phyloP scores from a whole-genome alignment of 2,329 filamentous ascomycete species.

The Hypoxylon sp. region DNA sequence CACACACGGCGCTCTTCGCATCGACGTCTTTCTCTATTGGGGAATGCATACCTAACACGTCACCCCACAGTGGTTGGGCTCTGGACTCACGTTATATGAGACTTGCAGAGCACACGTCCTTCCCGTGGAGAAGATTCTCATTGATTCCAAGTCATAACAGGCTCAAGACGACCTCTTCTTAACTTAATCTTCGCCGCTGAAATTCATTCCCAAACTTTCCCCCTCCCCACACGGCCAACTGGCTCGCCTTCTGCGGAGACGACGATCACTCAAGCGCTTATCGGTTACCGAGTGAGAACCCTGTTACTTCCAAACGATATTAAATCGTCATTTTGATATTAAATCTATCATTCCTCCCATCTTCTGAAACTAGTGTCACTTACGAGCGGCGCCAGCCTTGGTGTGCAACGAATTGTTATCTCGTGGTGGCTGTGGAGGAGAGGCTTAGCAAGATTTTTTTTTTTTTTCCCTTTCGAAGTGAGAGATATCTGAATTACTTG shows the following conservation, averaged over 20 bases:
- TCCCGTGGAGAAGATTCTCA: conserved; percentile 33
- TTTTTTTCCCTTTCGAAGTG: conserved; percentile 16
- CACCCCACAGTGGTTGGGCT: conserved; percentile 50
- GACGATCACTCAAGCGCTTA: conserved; percentile 40
- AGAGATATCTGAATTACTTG: conserved; percentile 31
- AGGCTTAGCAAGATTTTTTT: conserved; percentile 2
- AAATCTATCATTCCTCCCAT: conserved; percentile 8
- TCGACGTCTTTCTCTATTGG: conserved; percentile 35
- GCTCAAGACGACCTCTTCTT: conserved; percentile 29
- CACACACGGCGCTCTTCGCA: conserved; percentile 36
- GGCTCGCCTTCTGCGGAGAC: conserved; percentile 49
- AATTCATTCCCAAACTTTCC: conserved; percentile 30
- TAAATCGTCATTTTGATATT: conserved; percentile 15
- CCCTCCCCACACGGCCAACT: conserved; percentile 50
- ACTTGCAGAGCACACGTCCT: conserved; percentile 33
- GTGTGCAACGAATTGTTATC: conserved; percentile 23
- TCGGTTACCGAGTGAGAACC: conserved; percentile 35
- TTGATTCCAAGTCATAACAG: conserved; percentile 28
- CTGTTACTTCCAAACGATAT: conserved; percentile 14
- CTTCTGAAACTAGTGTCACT: conserved; percentile 14
- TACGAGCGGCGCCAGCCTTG: conserved; percentile 18
- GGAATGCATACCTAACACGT: conserved; percentile 44
- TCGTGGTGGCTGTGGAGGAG: conserved; percentile 39
- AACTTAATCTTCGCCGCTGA: conserved; percentile 22
- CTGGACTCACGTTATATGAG: conserved; percentile 52